phyloP scores from a whole-genome alignment of 305 asterid genomes.

The Fraxinus nigra region DNA sequence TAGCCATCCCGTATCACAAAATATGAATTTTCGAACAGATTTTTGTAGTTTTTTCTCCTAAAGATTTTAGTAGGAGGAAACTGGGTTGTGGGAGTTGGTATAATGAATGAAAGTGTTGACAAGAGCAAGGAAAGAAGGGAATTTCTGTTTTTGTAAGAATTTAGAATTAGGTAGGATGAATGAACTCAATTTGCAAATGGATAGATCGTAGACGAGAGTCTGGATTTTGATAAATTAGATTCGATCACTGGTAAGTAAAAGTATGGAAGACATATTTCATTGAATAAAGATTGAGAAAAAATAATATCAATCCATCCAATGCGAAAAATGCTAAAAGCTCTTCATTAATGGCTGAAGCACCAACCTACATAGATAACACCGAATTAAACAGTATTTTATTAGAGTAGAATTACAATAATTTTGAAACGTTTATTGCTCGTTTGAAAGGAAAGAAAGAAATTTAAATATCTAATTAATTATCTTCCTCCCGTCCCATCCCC shows the following conservation, averaged over 20 bases:
- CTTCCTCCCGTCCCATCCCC: background rate
- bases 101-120: background rate
- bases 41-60: background rate
- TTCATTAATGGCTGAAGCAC: background rate
- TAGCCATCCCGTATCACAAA: conserved; percentile 21
- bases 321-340: background rate
- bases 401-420: background rate
- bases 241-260: background rate
- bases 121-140: background rate
- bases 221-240: background rate
- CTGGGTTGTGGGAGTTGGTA: background rate
- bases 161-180: background rate
- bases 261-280: background rate
- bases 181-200: background rate
- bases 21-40: background rate
- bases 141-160: background rate
- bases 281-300: background rate
- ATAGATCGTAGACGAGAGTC: background rate
- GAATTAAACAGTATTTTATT: background rate
- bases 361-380: no score
- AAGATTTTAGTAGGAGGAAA: background rate
- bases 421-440: background rate
- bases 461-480: no score
- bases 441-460: background rate
- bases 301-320: background rate